Base-by-base conservation (phyloP, 768 basidiomycete species). In the Boletales sp. region DNA sequence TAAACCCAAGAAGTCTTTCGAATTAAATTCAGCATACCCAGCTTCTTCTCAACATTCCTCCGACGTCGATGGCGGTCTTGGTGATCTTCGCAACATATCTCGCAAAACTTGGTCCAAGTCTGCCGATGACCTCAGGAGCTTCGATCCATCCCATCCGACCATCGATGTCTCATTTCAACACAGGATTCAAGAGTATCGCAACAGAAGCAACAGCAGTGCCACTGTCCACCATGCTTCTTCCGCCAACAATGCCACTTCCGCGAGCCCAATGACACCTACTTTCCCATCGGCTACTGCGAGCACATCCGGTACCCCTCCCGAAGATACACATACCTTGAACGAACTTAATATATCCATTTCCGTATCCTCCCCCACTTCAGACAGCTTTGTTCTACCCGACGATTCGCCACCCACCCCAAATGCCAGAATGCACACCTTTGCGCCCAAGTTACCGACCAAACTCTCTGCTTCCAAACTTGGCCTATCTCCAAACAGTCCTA, bases 81-180 rank as follows among this genome's bases (percentile, higher is more conserved):
- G 86, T 5, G 88, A 90, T 67, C 74, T 90, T 43, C 81, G 86
- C 39, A 71, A 66, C 43, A 81, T 88, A 10, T 86, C 87, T 1
- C 77, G 81, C 58, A 85, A 81, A 63, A 78, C 76, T 12, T 91
- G 89, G 89, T 89, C 87, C 21, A 82, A 74, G 62, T 90, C 87
- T 7, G 87, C 81, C 18, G 89, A 91, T 61, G 89, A 92, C 64
- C 76, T 91, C 44, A 77, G 80, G 58, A 81, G 78, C 62, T 68
- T 82, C 43, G 60, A 63, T 35, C 66, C 57, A 12, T 65, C 65
- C 25, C 56, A 51, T 49, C 58, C 69, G 34, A 70, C 70, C n/a
- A 59, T 76, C 45, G 76, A 78, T 40, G 57, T 74, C 7, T 72
- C 74, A 17, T 72, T 87, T 56, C 82, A 86, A 37, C 79, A 83